Evolutionary conservation across 495 filamentous ascomycete genomes (phyloP), one percentile per base, ranked within the genome.

Genomic region (Alectoria sarmentosa): DNA sequence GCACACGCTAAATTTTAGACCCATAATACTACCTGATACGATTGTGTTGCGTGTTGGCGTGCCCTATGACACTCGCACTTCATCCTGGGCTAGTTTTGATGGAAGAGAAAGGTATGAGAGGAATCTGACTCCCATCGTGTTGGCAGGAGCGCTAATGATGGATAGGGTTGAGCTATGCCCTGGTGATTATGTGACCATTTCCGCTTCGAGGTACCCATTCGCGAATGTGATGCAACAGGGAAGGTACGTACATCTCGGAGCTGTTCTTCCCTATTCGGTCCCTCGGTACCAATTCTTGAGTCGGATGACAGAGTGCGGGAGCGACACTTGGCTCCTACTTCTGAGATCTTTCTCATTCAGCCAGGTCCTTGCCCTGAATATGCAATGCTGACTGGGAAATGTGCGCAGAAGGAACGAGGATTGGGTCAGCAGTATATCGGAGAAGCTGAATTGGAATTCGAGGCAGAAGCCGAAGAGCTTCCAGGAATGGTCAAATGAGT

Each of bases 41-140:
- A 93, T 97, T 61, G 90, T 98, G 2, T 79, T 98, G 61, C 85
- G 94, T 3, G 79, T 96, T 54, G 93, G 91, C 15, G 95, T 98
- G 37, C 94, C 94, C 0, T 96, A 96, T 71, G 88, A 96, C 75
- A 90, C 91, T 9, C 81, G 94, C 28, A 89, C 92, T 19, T 87
- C 84, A 66, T 91, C 88, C 57, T 98, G 95, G 95, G 95, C 92
- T 44, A 96, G 91, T 73, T 98, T 98, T 76, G 94, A 98, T 73
- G 94, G 94, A 14, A 85, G 91, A 71, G 90, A 96, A 74, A 85
- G 91, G 83, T 84, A 65, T 65, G 36, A 69, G 65, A 32, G 15
- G 49, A 9, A 14, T 15, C 42, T 42, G 39, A 61, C 26, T 34
- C 41, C 38, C 26, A 36, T n/a, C 56, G 46, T 30, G 34, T 4